A percentile compares a stretch with the other conserved stretches of the same genome.
Conservation (phyloP, 148 eudicot genomes). For the Selenicereus undatus region DNA sequence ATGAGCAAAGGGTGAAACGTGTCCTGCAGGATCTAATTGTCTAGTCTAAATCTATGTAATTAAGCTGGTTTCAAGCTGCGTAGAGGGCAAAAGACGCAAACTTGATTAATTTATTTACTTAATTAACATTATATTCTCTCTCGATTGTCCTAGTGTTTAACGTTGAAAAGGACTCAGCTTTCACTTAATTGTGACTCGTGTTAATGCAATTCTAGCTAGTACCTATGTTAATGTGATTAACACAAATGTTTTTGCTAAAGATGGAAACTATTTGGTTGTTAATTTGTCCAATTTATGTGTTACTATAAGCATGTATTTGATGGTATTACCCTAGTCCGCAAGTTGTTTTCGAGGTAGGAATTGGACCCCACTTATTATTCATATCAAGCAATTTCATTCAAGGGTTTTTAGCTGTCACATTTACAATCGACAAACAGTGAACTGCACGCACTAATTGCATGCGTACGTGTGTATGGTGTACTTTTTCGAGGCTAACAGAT, state of each 20-base stretch:
- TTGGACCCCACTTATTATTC: neutral
- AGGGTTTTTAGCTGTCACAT: neutral
- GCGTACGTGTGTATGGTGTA: neutral
- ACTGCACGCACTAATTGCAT: neutral
- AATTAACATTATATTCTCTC: neutral
- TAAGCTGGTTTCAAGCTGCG: slow-evolving; percentile 49
- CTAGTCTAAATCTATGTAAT: neutral
- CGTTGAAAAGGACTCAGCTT: slow-evolving; percentile 41
- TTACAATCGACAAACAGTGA: neutral
- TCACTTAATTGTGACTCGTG: slow-evolving; percentile 5
- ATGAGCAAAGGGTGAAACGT: slow-evolving; percentile 29
- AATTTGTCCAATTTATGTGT: slow-evolving; percentile 14
- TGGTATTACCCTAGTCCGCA: neutral
- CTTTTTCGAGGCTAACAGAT: neutral
- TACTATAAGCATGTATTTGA: neutral
- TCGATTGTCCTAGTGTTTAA: neutral
- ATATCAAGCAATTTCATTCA: neutral
- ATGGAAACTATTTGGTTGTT: slow-evolving; percentile 1
- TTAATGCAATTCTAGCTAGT: neutral
- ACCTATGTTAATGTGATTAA: slow-evolving; percentile 1
- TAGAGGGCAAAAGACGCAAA: slow-evolving; percentile 62
- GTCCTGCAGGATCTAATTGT: slow-evolving; percentile 5
- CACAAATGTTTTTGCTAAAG: neutral
- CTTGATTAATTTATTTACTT: neutral
- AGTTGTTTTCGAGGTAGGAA: neutral